Evolutionary conservation across 176 grass and related monocot species (phyloP), one percentile per base, ranked within the genome.

Genomic region (Avena eriantha): DNA sequence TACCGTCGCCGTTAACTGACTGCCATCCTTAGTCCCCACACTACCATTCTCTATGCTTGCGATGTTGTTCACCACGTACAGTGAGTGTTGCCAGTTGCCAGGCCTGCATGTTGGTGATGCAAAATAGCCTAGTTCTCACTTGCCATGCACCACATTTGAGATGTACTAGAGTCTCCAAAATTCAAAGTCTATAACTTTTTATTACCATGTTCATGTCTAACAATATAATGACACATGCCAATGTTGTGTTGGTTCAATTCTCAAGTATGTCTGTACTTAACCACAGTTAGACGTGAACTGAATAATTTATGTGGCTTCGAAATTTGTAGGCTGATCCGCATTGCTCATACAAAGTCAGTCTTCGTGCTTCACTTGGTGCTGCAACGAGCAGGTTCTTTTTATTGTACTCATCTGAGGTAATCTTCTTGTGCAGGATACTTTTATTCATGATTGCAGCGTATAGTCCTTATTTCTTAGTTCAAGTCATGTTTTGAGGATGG

Each of bases 301-400:
- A 84, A 67, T 10, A 39, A 46, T 84, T 75, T 21, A 47, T 10
- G 13, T 87, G 24, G 45, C 34, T 86, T n/a, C n/a, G 80, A 63
- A 33, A 81, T 73, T 86, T 98, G 77, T 85, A 99, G 97, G 90
- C 89, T 64, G 94, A 99, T 69, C 94, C 97, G 31, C 97, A 99
- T 86, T 99, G 97, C 78, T 99, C 97, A 6, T 99, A 99, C 54
- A 86, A 78, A 90, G 79, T 94, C 58, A 87, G 45, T 71, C 51
- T 90, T 80, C 91, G 80, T 50, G 92, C 90, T 90, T 96, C 93
- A 70, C 68, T 91, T 81, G 84, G 86, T 82, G 89, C 92, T 80
- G 92, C 92, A 60, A 89, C 97, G 43, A 87, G 94, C 71, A 91
- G 97, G 88, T 99, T 99, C 82, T 78, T 94, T 84, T 86, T 99